These are phyloP conservation scores for Neoboletus subvelutipes DNA, from an alignment of 768 basidiomycete genomes.

Conservation along the genomic window DNA sequence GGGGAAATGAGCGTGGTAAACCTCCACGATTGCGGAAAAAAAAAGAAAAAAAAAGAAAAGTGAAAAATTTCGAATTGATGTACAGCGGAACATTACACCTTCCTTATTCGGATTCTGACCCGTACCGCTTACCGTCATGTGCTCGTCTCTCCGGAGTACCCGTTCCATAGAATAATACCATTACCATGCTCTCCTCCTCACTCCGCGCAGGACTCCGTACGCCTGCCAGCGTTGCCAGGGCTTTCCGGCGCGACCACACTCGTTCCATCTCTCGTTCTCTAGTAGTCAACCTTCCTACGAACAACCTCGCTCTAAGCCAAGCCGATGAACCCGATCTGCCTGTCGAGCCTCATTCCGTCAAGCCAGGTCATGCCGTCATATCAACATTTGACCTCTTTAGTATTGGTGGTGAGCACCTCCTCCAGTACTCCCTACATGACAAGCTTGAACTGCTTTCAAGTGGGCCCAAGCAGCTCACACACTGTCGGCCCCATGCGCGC, in stretches of 20 bases:
- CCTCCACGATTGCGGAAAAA: neutral
- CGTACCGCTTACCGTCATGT: neutral
- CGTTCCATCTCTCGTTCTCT: conserved; percentile 20
- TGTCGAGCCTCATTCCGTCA: conserved; percentile 18
- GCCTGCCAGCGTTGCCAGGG: neutral
- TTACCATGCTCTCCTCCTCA: conserved; percentile 8
- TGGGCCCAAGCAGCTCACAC: conserved; percentile 62
- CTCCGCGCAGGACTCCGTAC: conserved; percentile 6
- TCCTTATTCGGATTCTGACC: neutral
- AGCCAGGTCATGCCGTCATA: conserved; percentile 84
- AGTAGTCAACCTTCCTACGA: conserved; percentile 1
- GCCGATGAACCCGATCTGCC: conserved; percentile 4
- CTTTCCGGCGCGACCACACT: neutral
- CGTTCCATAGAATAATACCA: too few relatives aligned
- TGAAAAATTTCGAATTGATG: neutral
- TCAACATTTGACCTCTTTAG: conserved; percentile 92
- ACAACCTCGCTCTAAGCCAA: neutral
- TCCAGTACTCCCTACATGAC: neutral
- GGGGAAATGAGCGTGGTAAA: neutral
- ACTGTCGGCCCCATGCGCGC: conserved; percentile 90
- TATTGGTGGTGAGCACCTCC: conserved; percentile 67
- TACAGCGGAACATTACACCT: too few relatives aligned
- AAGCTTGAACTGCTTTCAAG: conserved; percentile 36
- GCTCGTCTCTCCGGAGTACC: too few relatives aligned
- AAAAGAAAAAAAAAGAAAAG: neutral